Evolutionary conservation across 805 yeast species (phyloP), one percentile per base, ranked within the genome.

Genomic region (Nakazawaea anatomiae): DNA sequence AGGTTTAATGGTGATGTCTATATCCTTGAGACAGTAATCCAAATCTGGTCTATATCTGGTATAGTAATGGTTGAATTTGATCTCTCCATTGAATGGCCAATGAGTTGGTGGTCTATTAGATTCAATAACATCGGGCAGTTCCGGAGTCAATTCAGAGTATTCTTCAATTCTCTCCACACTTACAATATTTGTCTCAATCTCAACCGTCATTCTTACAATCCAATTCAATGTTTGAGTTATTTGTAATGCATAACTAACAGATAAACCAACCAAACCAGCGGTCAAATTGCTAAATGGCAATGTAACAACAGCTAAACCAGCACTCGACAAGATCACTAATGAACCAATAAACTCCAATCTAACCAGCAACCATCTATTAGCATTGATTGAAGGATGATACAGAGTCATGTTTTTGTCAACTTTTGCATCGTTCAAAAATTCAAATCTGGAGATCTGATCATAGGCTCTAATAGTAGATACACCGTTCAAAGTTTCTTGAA

Each of bases 121-220:
- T 52, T 80, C 83, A 49, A 86, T 72, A 28, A 83, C 65, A 49
- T 75, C 82, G 1, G 94, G 85, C 5, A 95, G 96, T 69, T 89
- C 96, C 30, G 87, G 72, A 29, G 71, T 69, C 55, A 89, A 73
- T 30, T 69, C 65, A 12, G 91, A 77, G 65, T 89, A 89, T 66
- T 89, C 96, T 67, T 85, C 73, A 52, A 89, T 83, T 71, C 96
- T 83, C 71, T 89, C 96, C 30, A 89, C 96, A 6, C 94, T 85
- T 39, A 89, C 96, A 68, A 89, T 89, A 66, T 88, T 89, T 12
- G 96, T 89, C 65, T 89, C 96, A 38, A 89, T 95, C 59, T 89
- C 96, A 38, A 89, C 96, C 0, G 96, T 86, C 96, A 88, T 88
- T 68, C 96, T 78, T 27, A 89, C 96, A 64, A 89, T 87, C 95